phyloP scores from a whole-genome alignment of 768 basidiomycete genomes.

The Phylloporus rhodoxanthus region DNA sequence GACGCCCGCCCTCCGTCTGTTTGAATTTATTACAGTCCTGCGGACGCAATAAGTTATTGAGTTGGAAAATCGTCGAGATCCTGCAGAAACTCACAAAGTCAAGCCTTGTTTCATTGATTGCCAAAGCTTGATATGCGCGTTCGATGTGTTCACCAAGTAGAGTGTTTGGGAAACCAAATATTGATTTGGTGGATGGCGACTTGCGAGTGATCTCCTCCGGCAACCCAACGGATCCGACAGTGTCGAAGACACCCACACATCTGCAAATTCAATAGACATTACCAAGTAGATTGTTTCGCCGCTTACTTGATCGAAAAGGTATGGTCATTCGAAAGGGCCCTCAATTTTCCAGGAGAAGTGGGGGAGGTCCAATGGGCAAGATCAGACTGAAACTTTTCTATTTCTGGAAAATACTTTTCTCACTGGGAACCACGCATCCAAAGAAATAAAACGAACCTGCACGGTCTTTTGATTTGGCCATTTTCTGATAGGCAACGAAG shows the following conservation, averaged over 20 bases:
- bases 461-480: constrained; percentile 48
- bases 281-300: background rate
- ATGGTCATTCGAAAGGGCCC: constrained; percentile 42
- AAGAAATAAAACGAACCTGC: constrained; percentile 32
- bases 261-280: constrained; percentile 26
- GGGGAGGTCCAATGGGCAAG: constrained; percentile 52
- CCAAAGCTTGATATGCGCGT: constrained; percentile 63
- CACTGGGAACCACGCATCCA: background rate
- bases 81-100: constrained; percentile 52
- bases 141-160: constrained; percentile 58
- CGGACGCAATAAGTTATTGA: background rate
- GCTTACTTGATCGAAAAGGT: constrained; percentile 60
- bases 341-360: constrained; percentile 46
- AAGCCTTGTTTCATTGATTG: constrained; percentile 57
- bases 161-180: constrained; percentile 64
- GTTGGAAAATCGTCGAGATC: background rate
- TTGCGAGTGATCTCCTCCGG: constrained; percentile 56
- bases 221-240: constrained; percentile 67
- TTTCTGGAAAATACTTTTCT: constrained; percentile 26
- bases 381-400: constrained; percentile 34
- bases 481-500: constrained; percentile 55
- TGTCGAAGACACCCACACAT: constrained; percentile 72
- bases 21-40: constrained; percentile 61
- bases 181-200: constrained; percentile 38
- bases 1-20: constrained; percentile 46